phyloP scores from a whole-genome alignment of 768 basidiomycete species.

The Lactarius vividus region DNA sequence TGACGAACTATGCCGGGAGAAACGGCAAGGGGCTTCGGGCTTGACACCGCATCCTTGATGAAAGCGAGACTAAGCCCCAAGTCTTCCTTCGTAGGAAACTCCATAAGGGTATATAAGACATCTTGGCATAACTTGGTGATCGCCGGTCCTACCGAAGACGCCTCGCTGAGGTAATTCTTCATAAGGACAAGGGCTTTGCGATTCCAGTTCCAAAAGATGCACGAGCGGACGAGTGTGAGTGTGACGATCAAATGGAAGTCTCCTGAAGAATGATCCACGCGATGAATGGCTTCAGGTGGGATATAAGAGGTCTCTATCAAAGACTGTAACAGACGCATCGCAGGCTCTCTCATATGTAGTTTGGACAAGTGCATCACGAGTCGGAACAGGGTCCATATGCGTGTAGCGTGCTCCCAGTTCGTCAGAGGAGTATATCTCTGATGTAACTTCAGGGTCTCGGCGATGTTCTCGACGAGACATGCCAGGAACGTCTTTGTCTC shows the following conservation, averaged over 20 bases:
- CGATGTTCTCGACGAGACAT: conserved; percentile 6
- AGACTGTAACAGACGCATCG: conserved; percentile 48
- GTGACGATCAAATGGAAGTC: conserved; percentile 49
- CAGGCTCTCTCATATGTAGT: conserved; percentile 36
- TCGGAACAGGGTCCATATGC: conserved; percentile 42
- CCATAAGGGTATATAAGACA: conserved; percentile 33
- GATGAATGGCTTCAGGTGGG: conserved; percentile 46
- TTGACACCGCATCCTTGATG: conserved; percentile 40
- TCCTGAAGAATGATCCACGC: conserved; percentile 37
- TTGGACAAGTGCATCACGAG: conserved; percentile 44
- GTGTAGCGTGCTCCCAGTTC: background rate
- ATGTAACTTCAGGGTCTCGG: conserved; percentile 5
- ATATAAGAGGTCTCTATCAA: conserved; percentile 47
- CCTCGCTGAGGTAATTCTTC: conserved; percentile 31
- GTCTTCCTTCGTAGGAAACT: conserved; percentile 31
- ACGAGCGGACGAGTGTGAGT: conserved; percentile 49
- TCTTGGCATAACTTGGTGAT: conserved; percentile 42
- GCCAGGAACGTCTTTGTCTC: background rate
- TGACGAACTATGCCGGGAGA: conserved; percentile 44
- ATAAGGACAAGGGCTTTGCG: conserved; percentile 43
- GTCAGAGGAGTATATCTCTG: background rate
- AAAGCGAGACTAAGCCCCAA: conserved; percentile 43
- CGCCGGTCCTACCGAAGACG: conserved; percentile 29
- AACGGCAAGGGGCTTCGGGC: conserved; percentile 35
- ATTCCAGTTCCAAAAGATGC: conserved; percentile 55